Evolutionary conservation across 768 basidiomycete genomes (phyloP).

Genomic region (Butyriboletus loyo): DNA sequence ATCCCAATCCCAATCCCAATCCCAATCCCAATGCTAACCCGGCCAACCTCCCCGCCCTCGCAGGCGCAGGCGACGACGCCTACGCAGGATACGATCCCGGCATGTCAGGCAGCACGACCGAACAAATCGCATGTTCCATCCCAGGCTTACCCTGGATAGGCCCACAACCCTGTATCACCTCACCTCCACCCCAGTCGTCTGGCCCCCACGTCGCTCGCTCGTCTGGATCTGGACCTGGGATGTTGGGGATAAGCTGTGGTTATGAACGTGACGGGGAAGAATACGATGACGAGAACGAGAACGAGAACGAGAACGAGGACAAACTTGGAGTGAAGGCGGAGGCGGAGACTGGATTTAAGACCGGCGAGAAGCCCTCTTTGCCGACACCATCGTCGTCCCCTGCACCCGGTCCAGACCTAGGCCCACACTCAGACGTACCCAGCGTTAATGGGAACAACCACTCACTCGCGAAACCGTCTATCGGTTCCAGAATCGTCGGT

Average conservation of each 20-base stretch:
- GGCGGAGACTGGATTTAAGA: not conserved
- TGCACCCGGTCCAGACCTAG: no score
- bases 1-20: not conserved
- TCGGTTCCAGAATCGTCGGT: constrained; percentile 9
- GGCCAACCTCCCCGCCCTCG: not conserved
- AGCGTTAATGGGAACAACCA: not conserved
- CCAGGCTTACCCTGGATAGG: constrained; percentile 3
- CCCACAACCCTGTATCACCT: not conserved
- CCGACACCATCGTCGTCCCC: no score
- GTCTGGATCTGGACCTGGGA: not conserved
- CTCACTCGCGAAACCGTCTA: not conserved
- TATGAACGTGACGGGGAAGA: constrained; percentile 24
- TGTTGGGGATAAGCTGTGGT: constrained; percentile 4
- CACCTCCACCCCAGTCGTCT: not conserved
- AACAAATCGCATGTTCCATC: constrained; percentile 3
- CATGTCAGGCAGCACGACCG: constrained; percentile 20
- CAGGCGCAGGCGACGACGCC: constrained; percentile 1
- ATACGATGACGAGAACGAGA: not conserved
- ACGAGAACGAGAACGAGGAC: not conserved
- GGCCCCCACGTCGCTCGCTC: no score
- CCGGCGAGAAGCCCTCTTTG: not conserved
- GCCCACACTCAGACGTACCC: no score
- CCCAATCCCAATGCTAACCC: not conserved
- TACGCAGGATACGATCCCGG: constrained; percentile 22
- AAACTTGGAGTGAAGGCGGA: no score